Evolutionary conservation across 2,329 filamentous ascomycete species (phyloP), one percentile per base, ranked within the genome.

Genomic region (Pseudogymnoascus sp.): DNA sequence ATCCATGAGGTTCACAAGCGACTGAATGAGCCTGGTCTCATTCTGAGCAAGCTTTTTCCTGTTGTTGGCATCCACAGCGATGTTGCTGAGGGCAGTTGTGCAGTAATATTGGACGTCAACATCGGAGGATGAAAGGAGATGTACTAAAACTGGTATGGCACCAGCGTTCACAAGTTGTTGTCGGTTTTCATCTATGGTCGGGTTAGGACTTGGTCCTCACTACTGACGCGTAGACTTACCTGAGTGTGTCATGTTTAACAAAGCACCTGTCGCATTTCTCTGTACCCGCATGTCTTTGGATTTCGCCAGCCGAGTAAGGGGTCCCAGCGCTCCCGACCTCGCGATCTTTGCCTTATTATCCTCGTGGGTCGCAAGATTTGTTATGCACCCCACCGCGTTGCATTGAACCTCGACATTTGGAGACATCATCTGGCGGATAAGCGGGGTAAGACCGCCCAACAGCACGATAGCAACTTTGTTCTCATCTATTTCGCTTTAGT

Each of bases 81-180:
- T 99, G 74, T 99, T 99, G 81, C 93, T 97, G 62, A 99, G 83
- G 11, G 94, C 94, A 4, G 94, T 99, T 15, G 94, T 99, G 78
- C 94, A 99, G 77, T 99, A 99, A 76, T 99, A 99, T 77, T 99
- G 94, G 33, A 99, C 94, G 72, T 99, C 94, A 67, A 97, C 92
- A 71, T 99, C 94, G 62, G 88, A 79, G 25, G 94, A 97, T 7
- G 90, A 91, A 50, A 99, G 86, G 22, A 99, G 85, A 71, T 97
- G 91, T 39, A 99, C 94, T 25, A 99, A 85, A 7, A 99, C 93
- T 4, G 94, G 94, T 66, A 99, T 97, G n/a, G 94, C 94, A 65
- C 93, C 93, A 50, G 94, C 94, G 67, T 95, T 95, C 67, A 99
- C 94, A 28, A 99, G 87, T 74, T 99, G 92, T 75, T 97, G 91